Conservation (phyloP, 108 stramenopile species). For the Thalassiosira profunda region DNA sequence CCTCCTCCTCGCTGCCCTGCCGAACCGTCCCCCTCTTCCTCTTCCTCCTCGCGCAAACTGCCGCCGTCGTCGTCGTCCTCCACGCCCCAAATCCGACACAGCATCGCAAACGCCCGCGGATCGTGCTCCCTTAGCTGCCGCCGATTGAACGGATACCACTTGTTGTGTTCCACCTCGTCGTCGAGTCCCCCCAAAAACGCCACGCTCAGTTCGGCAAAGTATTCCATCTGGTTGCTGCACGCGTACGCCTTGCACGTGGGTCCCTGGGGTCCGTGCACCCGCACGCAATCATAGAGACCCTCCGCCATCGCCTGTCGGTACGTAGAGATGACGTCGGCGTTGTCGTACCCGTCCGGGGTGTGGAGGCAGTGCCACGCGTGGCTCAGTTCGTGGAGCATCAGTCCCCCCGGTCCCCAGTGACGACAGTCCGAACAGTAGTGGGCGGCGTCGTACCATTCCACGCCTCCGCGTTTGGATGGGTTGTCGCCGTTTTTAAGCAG, state of each 20-base stretch:
- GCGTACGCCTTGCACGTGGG: slow-evolving; percentile 80
- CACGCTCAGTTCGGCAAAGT: slow-evolving; percentile 90
- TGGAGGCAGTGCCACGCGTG: slow-evolving; percentile 88
- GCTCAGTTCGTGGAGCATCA: slow-evolving; percentile 82
- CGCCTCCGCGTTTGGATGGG: slow-evolving; percentile 61
- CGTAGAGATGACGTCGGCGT: slow-evolving; percentile 66
- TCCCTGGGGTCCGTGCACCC: slow-evolving; percentile 66
- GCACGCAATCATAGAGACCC: slow-evolving; percentile 81
- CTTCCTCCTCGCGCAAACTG: not conserved
- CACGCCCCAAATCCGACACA: slow-evolving; percentile 76
- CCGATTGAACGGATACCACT: slow-evolving; percentile 92
- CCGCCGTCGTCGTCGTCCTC: slow-evolving; percentile 8
- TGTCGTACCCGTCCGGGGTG: slow-evolving; percentile 75
- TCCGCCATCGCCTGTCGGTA: slow-evolving; percentile 85
- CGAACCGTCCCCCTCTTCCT: not conserved
- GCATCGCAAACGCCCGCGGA: slow-evolving; percentile 81
- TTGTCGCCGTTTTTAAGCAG: slow-evolving; percentile 65
- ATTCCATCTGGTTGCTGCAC: slow-evolving; percentile 87
- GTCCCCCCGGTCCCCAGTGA: slow-evolving; percentile 84
- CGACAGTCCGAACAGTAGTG: slow-evolving; percentile 68
- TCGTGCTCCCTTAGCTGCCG: slow-evolving; percentile 79
- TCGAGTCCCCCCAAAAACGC: slow-evolving; percentile 85
- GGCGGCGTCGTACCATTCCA: slow-evolving; percentile 67
- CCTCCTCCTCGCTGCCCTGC: too few relatives aligned
- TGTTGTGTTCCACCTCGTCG: slow-evolving; percentile 76